These are phyloP conservation scores for Eucalyptus globulus DNA, from an alignment of 345 rosid species.

Conservation along the genomic window DNA sequence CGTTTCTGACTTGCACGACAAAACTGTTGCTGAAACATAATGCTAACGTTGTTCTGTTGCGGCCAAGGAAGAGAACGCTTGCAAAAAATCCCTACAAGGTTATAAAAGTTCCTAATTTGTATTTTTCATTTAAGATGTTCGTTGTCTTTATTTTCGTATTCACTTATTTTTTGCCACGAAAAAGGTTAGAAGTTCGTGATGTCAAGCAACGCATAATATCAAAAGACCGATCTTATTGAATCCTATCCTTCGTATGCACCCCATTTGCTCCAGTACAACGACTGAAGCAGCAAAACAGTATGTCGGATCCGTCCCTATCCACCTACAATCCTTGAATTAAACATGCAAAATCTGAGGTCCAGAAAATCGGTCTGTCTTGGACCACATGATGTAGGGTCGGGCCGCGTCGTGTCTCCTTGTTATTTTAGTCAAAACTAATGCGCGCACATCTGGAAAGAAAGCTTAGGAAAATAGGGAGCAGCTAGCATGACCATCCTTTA, in stretches of 20 bases:
- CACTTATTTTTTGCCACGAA: not conserved
- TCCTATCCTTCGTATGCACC: not conserved
- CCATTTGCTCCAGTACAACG: not conserved
- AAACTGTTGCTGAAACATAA: not conserved
- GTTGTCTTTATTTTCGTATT: not conserved
- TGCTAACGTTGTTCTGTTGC: not conserved
- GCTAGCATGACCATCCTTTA: no score
- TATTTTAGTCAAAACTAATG: no score
- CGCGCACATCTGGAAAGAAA: no score
- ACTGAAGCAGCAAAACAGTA: not conserved
- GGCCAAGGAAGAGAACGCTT: not conserved
- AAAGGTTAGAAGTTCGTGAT: not conserved
- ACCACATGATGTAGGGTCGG: no score
- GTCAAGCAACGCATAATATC: not conserved
- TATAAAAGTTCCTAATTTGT: not conserved
- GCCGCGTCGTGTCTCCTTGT: no score
- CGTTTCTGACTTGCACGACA: not conserved
- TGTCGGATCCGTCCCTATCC: not conserved
- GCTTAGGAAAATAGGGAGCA: no score
- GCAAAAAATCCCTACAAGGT: not conserved
- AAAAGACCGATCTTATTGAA: not conserved
- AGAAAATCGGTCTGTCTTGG: no score
- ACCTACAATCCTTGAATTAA: not conserved
- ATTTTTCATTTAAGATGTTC: not conserved
- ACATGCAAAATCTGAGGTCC: no score